Conservation (phyloP, 2,329 filamentous ascomycete species). For the Aspergillus spinulosporus region DNA sequence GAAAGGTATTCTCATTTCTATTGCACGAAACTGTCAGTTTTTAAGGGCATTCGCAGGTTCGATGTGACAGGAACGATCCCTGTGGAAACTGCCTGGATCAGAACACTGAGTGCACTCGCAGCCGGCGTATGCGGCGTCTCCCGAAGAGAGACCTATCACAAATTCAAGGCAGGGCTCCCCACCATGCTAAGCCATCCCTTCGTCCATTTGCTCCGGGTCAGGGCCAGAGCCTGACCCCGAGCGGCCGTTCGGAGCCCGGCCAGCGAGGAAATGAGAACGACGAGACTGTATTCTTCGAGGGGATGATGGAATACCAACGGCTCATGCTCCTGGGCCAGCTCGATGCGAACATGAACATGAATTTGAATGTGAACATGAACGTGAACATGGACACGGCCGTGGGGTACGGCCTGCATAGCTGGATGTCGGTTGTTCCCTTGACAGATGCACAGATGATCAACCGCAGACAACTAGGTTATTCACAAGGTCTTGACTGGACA, state of each 20-base stretch:
- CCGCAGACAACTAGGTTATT: conserved; percentile 11
- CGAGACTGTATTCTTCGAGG: background rate
- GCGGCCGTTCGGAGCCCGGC: background rate
- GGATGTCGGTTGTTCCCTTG: conserved; percentile 18
- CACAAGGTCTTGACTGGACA: conserved; percentile 14
- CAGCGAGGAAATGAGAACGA: background rate
- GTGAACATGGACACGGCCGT: background rate
- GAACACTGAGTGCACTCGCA: conserved; percentile 18
- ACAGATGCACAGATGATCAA: conserved; percentile 21
- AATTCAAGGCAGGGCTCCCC: background rate
- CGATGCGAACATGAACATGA: background rate
- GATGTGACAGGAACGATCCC: conserved; percentile 25
- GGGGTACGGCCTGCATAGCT: background rate
- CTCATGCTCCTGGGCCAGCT: background rate
- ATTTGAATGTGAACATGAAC: background rate
- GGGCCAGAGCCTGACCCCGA: background rate
- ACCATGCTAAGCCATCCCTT: background rate
- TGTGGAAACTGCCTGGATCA: conserved; percentile 28
- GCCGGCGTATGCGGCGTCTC: conserved; percentile 7
- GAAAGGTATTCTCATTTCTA: conserved; percentile 18
- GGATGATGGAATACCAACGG: background rate
- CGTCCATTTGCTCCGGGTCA: background rate
- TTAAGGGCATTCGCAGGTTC: conserved; percentile 16
- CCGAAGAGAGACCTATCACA: background rate
- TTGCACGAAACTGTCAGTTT: background rate